These are phyloP conservation scores for Umbelopsis ramanniana DNA, from an alignment of 192 early-diverging fungal species.

Conservation along the genomic window DNA sequence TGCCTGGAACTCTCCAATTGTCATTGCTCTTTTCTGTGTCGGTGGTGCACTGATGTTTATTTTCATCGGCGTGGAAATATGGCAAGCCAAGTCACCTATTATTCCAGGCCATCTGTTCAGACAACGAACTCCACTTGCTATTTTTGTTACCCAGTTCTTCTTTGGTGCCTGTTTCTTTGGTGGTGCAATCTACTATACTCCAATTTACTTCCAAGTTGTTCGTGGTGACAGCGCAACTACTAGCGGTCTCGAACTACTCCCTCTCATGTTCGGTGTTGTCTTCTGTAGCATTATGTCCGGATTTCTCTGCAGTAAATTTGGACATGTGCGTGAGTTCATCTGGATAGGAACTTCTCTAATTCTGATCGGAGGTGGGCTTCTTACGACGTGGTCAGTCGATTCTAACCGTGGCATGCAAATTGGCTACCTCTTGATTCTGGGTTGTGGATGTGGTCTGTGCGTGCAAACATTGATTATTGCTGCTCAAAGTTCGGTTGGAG, in stretches of 20 bases:
- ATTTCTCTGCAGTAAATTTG: constrained; percentile 37
- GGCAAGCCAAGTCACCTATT: constrained; percentile 71
- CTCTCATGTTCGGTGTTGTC: constrained; percentile 74
- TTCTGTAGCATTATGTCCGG: constrained; percentile 71
- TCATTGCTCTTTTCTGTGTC: constrained; percentile 55
- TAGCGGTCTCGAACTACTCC: constrained; percentile 50
- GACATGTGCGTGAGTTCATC: constrained; percentile 27
- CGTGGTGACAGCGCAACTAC: constrained; percentile 69
- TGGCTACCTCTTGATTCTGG: constrained; percentile 55
- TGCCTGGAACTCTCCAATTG: constrained; percentile 61
- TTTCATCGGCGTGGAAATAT: constrained; percentile 58
- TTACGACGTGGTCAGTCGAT: constrained; percentile 54
- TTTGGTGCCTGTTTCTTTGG: constrained; percentile 61
- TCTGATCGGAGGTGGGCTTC: constrained; percentile 61
- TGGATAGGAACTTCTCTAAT: constrained; percentile 45
- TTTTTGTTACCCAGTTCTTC: constrained; percentile 66
- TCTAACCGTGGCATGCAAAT: constrained; percentile 54
- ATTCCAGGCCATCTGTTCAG: constrained; percentile 63
- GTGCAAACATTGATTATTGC: constrained; percentile 63
- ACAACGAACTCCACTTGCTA: constrained; percentile 60
- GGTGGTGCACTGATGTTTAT: constrained; percentile 39
- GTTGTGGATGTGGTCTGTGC: constrained; percentile 38
- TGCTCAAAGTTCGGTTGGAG: constrained; percentile 33
- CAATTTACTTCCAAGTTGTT: constrained; percentile 80
- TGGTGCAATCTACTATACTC: constrained; percentile 73